Percentiles rank a stretch among this genome's conserved stretches.
Evolutionary conservation across 257 asterid species (phyloP).

Genomic region (Ehretia macrophylla): DNA sequence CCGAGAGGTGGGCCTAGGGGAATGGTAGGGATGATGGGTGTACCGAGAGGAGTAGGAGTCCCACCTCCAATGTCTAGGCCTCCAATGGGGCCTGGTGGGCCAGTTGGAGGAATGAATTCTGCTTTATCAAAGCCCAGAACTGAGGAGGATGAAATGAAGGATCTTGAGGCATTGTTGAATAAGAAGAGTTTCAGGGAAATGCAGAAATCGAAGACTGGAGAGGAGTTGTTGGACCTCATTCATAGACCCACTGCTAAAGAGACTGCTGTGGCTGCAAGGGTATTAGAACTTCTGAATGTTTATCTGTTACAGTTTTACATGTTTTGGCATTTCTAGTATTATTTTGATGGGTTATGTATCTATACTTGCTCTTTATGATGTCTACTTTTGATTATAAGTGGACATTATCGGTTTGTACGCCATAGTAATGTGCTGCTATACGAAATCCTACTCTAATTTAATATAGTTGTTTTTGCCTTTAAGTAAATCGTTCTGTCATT

Average conservation of each 20-base stretch:
- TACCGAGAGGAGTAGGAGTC: conserved; percentile 87
- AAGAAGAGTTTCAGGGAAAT: conserved; percentile 80
- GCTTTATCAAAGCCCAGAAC: conserved; percentile 68
- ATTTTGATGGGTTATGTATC: background rate
- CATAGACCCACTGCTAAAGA: conserved; percentile 94
- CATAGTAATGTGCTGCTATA: no score
- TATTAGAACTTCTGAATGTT: conserved; percentile 16
- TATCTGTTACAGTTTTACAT: background rate
- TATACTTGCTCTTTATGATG: background rate
- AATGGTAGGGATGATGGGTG: conserved; percentile 70
- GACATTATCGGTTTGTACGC: no score
- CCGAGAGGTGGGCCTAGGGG: conserved; percentile 72
- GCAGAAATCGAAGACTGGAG: conserved; percentile 95
- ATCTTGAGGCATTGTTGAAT: conserved; percentile 80
- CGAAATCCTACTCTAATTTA: no score
- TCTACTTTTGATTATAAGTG: background rate
- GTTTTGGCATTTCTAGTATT: background rate
- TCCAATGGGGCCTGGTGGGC: conserved; percentile 40
- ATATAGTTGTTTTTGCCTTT: no score
- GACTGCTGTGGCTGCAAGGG: conserved; percentile 90
- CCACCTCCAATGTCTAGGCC: conserved; percentile 88
- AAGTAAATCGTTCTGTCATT: no score
- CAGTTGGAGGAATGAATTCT: conserved; percentile 36
- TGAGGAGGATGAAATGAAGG: conserved; percentile 95
- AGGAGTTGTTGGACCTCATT: conserved; percentile 92